Conservation (phyloP, 257 asterid genomes). For the Nyctanthes arbortristis region DNA sequence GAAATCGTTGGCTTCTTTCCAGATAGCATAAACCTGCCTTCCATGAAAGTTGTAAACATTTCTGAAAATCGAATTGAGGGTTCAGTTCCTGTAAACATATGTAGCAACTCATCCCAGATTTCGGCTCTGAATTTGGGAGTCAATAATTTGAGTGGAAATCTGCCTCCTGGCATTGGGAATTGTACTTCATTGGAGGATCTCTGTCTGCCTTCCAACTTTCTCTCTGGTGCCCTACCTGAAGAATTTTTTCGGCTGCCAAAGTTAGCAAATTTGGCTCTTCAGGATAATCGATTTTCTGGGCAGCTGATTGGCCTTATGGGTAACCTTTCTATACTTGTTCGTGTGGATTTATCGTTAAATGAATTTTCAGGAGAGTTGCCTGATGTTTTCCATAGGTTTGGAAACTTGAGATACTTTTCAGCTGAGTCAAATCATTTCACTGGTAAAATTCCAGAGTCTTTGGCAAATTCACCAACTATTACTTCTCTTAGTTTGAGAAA, state of each 20-base stretch:
- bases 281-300: slow-evolving; percentile 59
- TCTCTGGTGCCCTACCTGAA: slow-evolving; percentile 64
- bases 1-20: slow-evolving; percentile 49
- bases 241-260: slow-evolving; percentile 47
- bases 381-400: slow-evolving; percentile 50
- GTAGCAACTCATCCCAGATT: slow-evolving; percentile 58
- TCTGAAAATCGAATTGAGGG: slow-evolving; percentile 60
- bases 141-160: slow-evolving; percentile 46
- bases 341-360: slow-evolving; percentile 60
- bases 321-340: slow-evolving; percentile 59
- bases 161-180: slow-evolving; percentile 50
- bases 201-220: slow-evolving; percentile 42
- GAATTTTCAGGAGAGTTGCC: slow-evolving; percentile 58
- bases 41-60: slow-evolving; percentile 43
- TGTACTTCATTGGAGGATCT: slow-evolving; percentile 59
- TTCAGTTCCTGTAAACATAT: slow-evolving; percentile 53
- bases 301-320: slow-evolving; percentile 50
- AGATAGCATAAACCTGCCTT: slow-evolving; percentile 46
- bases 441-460: slow-evolving; percentile 58
- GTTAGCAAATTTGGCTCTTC: slow-evolving; percentile 47
- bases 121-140: slow-evolving; percentile 40
- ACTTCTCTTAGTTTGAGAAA: slow-evolving; percentile 58
- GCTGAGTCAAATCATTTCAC: slow-evolving; percentile 64
- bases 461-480: slow-evolving; percentile 62
- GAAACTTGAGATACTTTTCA: slow-evolving; percentile 46